These are phyloP conservation scores for Arxiozyma bovina DNA, from an alignment of 1,139 yeast species.

Conservation along the genomic window DNA sequence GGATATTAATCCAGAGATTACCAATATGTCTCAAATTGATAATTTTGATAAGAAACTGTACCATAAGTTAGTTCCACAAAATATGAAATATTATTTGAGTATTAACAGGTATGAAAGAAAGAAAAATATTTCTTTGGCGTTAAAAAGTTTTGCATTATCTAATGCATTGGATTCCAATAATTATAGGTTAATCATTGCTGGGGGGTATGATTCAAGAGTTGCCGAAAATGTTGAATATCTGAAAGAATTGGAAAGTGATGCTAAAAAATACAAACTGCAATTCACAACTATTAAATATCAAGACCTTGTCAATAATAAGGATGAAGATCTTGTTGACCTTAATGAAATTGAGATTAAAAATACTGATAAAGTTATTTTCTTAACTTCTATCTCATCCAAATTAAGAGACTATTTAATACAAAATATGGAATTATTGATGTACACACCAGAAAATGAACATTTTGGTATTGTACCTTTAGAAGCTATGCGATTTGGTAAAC, in stretches of 20 bases:
- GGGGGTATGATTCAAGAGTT: conserved; percentile 84
- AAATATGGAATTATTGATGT: conserved; percentile 53
- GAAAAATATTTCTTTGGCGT: conserved; percentile 73
- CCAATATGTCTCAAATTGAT: conserved; percentile 9
- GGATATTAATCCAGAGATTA: conserved; percentile 28
- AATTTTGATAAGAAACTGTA: conserved; percentile 19
- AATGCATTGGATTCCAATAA: conserved; percentile 17
- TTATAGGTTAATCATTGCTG: conserved; percentile 59
- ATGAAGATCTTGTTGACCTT: conserved; percentile 33
- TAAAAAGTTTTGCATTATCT: conserved; percentile 48
- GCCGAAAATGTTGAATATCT: conserved; percentile 69
- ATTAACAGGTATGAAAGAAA: conserved; percentile 83
- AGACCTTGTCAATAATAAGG: background rate
- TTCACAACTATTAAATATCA: conserved; percentile 40
- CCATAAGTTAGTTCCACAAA: conserved; percentile 12
- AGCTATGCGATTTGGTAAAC: conserved; percentile 76
- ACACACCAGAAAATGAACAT: conserved; percentile 89
- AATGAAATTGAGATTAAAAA: conserved; percentile 10
- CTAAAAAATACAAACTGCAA: conserved; percentile 40
- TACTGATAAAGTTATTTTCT: conserved; percentile 49
- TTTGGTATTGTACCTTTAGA: conserved; percentile 97
- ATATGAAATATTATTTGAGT: conserved; percentile 46
- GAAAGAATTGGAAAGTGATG: conserved; percentile 46
- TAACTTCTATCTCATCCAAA: conserved; percentile 67
- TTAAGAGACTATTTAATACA: conserved; percentile 58